Conservation (phyloP, 352 stramenopile species). For the Thalassiosira pacifica region DNA sequence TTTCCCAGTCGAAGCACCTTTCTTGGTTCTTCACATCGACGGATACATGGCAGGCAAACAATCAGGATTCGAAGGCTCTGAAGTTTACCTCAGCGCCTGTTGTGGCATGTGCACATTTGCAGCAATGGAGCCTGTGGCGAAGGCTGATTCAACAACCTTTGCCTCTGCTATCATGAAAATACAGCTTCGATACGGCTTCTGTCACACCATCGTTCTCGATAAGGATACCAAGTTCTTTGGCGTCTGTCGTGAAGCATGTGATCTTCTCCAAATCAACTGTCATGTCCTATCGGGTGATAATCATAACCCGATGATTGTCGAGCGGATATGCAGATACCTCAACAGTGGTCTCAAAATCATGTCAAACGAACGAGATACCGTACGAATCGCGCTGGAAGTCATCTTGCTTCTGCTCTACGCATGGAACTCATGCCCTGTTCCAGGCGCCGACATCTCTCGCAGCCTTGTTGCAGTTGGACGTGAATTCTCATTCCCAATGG, state of each 20-base stretch:
- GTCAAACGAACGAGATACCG: conserved; percentile 1
- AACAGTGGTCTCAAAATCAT: conserved; percentile 1
- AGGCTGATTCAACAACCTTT: neutral
- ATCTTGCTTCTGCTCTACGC: too few relatives aligned
- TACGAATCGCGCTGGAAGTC: conserved; percentile 1
- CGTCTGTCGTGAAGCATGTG: neutral
- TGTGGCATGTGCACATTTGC: conserved; percentile 18
- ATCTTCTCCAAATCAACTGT: conserved; percentile 4
- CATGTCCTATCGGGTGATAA: too few relatives aligned
- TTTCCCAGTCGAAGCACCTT: conserved; percentile 13
- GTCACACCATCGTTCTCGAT: conserved; percentile 11
- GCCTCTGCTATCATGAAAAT: conserved; percentile 15
- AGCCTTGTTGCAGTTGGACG: too few relatives aligned
- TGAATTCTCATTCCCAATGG: conserved; percentile 18
- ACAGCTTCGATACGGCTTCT: conserved; percentile 5
- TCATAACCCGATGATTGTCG: too few relatives aligned
- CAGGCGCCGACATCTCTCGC: neutral
- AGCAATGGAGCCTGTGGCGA: neutral
- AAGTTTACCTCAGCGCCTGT: neutral
- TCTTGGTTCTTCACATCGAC: conserved; percentile 5
- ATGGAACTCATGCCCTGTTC: too few relatives aligned
- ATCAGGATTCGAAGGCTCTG: conserved; percentile 7
- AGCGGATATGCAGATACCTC: neutral
- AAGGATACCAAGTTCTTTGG: neutral
- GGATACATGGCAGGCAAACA: neutral